A percentile compares a stretch with the other conserved stretches of the same genome.
Evolutionary conservation across 108 stramenopile species (phyloP).

Genomic region (Skeletonema tropicum): DNA sequence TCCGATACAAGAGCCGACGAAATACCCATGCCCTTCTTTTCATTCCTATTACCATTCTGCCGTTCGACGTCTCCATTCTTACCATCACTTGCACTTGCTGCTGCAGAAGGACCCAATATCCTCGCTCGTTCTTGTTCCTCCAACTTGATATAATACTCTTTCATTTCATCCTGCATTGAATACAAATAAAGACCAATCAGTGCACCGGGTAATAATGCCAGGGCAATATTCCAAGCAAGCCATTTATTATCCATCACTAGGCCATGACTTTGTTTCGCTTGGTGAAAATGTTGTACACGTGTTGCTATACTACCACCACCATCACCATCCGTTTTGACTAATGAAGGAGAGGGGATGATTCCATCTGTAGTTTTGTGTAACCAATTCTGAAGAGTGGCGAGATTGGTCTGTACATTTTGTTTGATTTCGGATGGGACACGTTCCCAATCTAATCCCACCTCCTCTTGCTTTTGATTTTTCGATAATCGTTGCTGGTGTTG

Average conservation of each 20-base stretch:
- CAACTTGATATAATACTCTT: slow-evolving; percentile 25
- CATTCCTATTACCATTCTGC: not conserved
- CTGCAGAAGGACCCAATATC: slow-evolving; percentile 26
- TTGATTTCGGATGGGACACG: slow-evolving; percentile 25
- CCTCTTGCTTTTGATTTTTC: not conserved
- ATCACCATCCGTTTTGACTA: not conserved
- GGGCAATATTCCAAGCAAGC: slow-evolving; percentile 35
- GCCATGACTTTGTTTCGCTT: slow-evolving; percentile 7
- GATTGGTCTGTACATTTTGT: slow-evolving; percentile 28
- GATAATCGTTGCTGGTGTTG: slow-evolving; percentile 7
- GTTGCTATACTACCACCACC: slow-evolving; percentile 18
- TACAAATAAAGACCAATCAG: slow-evolving; percentile 19
- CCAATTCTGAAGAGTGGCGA: slow-evolving; percentile 21
- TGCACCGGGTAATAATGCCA: slow-evolving; percentile 34
- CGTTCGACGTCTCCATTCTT: not conserved
- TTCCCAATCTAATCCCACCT: slow-evolving; percentile 30
- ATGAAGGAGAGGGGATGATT: slow-evolving; percentile 27
- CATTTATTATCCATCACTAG: slow-evolving; percentile 41
- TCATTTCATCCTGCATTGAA: slow-evolving; percentile 44
- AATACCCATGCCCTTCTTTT: slow-evolving; percentile 11
- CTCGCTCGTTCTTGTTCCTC: slow-evolving; percentile 29
- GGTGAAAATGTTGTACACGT: slow-evolving; percentile 34
- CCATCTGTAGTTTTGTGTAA: slow-evolving; percentile 34
- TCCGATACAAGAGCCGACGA: slow-evolving; percentile 29
- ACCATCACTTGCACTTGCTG: not conserved